Percentiles rank a stretch among this genome's conserved stretches.
Evolutionary conservation across 805 yeast species (phyloP).

Genomic region (Candida parachauliodes): DNA sequence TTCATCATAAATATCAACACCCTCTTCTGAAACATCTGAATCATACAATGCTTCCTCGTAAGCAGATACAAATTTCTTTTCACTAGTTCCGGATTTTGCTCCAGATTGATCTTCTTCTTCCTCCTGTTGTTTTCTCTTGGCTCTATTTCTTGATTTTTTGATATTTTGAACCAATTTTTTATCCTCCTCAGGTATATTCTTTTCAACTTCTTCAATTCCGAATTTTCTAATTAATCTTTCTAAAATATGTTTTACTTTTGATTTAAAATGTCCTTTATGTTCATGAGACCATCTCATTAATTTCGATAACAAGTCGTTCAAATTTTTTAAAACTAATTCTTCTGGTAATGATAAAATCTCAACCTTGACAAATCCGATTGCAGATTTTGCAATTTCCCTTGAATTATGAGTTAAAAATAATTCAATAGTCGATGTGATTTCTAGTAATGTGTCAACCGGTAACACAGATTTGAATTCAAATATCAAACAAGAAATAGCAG

Average conservation of each 20-base stretch:
- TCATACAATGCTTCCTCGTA: slow-evolving; percentile 91
- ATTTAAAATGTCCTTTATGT: slow-evolving; percentile 91
- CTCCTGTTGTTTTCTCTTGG: slow-evolving; percentile 63
- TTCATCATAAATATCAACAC: slow-evolving; percentile 39
- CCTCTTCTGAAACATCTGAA: slow-evolving; percentile 56
- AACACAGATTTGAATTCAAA: slow-evolving; percentile 78
- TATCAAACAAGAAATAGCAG: slow-evolving; percentile 81
- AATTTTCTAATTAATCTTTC: slow-evolving; percentile 89
- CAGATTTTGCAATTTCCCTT: slow-evolving; percentile 89
- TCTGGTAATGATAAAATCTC: slow-evolving; percentile 79
- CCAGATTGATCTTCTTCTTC: slow-evolving; percentile 19
- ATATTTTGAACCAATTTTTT: slow-evolving; percentile 78
- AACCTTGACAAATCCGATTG: slow-evolving; percentile 91
- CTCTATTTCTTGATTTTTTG: slow-evolving; percentile 80
- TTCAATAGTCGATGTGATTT: slow-evolving; percentile 82
- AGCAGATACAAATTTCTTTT: slow-evolving; percentile 65
- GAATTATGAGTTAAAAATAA: slow-evolving; percentile 86
- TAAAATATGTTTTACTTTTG: slow-evolving; percentile 86
- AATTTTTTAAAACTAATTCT: slow-evolving; percentile 64
- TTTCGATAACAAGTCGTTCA: slow-evolving; percentile 63
- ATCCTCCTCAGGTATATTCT: slow-evolving; percentile 87
- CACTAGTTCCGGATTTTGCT: slow-evolving; percentile 17
- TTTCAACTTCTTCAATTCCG: slow-evolving; percentile 82
- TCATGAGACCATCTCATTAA: slow-evolving; percentile 92
- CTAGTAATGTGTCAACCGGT: slow-evolving; percentile 57